Evolutionary conservation across 495 filamentous ascomycete genomes (phyloP), one percentile per base, ranked within the genome.

Genomic region (Xylaria scruposa): DNA sequence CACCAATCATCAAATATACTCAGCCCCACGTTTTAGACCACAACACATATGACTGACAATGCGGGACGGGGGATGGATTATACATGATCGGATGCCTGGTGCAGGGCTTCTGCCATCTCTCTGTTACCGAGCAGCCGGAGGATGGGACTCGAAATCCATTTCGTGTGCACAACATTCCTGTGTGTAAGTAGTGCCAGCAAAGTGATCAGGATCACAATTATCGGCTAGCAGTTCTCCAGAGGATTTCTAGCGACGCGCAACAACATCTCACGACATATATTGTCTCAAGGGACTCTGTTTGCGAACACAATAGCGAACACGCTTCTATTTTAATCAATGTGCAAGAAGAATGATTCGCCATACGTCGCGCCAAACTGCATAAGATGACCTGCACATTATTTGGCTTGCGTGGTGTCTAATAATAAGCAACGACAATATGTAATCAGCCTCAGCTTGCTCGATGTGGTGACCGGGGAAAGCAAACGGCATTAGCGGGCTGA

Each of bases 351-450:
- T n/a, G 1, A 60, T 5, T 56, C 26, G 53, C 7, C 58, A 31
- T 17, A 29, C 53, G 31, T 60, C 19, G n/a, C 17, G 36, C 58
- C 8, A 61, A 15, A 21, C 60, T 29, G 31, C 38, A 47, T 26
- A 19, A 64, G 21, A 40, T 47, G 61, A 19, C 24, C 9, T 19
- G 19, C 42, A 38, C 36, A 36, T 8, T 38, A 8, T 38, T 47
- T 64, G 26, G 42, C 40, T 42, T 26, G 38, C 24, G 24, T 26
- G 36, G 36, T 42, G 42, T 42, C 63, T 66, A 66, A 66, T 49
- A 66, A 66, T 66, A 66, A 66, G 63, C 46, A 66, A 19, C 63
- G n/a, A 29, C 63, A 38, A 38, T 46, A 17, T 51, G 63, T 66
- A 51, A 46, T 53, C 44, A 66, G 46, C 10, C 63, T 66, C 63